Conservation (phyloP, 257 asterid genomes). For the Buddleja alternifolia region DNA sequence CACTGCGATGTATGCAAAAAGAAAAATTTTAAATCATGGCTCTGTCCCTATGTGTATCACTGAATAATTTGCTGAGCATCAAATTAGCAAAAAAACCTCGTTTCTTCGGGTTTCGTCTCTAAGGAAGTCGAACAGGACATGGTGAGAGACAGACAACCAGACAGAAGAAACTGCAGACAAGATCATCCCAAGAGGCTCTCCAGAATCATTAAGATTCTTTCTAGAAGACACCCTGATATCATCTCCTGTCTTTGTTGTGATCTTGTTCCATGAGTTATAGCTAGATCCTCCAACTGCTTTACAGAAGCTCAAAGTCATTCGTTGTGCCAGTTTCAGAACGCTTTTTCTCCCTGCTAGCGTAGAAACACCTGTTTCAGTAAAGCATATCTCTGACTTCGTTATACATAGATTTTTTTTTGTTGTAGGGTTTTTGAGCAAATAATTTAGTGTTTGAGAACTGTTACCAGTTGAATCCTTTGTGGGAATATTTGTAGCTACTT, state of each 20-base stretch:
- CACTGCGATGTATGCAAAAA: conserved; percentile 53
- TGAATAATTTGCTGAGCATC: not conserved
- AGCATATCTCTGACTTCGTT: not conserved
- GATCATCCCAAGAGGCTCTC: conserved; percentile 83
- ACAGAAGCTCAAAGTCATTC: conserved; percentile 74
- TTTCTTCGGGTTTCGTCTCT: conserved; percentile 71
- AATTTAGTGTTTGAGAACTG: not conserved
- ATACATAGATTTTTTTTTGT: conserved; percentile 2
- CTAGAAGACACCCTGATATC: conserved; percentile 72
- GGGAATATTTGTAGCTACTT: conserved; percentile 85
- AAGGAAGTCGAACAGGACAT: conserved; percentile 64
- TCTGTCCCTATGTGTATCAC: too few relatives aligned
- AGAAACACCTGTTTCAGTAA: conserved; percentile 59
- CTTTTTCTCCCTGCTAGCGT: conserved; percentile 90
- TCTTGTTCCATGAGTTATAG: conserved; percentile 74
- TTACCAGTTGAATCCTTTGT: conserved; percentile 78
- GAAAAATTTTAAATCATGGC: too few relatives aligned
- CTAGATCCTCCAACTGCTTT: conserved; percentile 76
- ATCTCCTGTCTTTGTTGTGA: conserved; percentile 64
- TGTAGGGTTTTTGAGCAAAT: not conserved
- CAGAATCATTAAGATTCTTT: conserved; percentile 65
- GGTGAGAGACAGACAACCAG: conserved; percentile 79
- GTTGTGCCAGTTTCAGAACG: conserved; percentile 69
- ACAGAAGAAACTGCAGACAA: conserved; percentile 70
- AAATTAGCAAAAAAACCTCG: conserved; percentile 52